Evolutionary conservation across 2,329 filamentous ascomycete species (phyloP).

Genomic region (Aspergillus floridensis): DNA sequence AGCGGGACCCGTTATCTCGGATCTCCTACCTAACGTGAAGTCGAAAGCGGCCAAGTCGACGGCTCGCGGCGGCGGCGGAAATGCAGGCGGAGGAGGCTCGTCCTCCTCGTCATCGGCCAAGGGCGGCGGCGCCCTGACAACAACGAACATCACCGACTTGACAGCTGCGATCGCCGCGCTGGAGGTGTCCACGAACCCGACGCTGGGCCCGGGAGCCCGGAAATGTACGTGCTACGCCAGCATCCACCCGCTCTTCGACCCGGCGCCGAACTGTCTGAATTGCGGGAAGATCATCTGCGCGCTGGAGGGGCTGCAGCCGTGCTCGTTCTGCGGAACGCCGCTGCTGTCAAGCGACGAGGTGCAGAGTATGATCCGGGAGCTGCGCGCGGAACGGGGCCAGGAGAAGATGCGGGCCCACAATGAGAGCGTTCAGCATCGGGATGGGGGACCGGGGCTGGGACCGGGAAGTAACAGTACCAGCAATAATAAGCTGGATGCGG

Average conservation of each 20-base stretch:
- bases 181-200: conserved; percentile 88
- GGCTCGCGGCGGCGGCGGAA: conserved; percentile 53
- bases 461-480: conserved; percentile 1
- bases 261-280: conserved; percentile 85
- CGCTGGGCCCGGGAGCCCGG: conserved; percentile 58
- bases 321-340: conserved; percentile 79
- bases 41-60: conserved; percentile 63
- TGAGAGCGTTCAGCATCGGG: conserved; percentile 40
- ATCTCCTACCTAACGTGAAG: conserved; percentile 60
- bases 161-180: conserved; percentile 81
- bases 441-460: conserved; percentile 30
- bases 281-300: conserved; percentile 96
- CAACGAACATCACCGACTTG: conserved; percentile 55
- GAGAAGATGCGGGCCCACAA: conserved; percentile 84
- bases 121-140: conserved; percentile 41
- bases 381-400: conserved; percentile 79
- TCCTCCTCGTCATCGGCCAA: conserved; percentile 51
- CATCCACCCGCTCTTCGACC: conserved; percentile 81
- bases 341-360: conserved; percentile 72
- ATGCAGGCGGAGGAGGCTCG: conserved; percentile 60
- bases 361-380: conserved; percentile 77
- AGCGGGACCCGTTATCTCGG: conserved; percentile 77
- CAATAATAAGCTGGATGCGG: conserved; percentile 56
- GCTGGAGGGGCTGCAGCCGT: conserved; percentile 89
- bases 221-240: conserved; percentile 83